These are phyloP conservation scores for Xylariomycetidae sp. DNA, from an alignment of 2,329 filamentous ascomycete species.

Conservation along the genomic window DNA sequence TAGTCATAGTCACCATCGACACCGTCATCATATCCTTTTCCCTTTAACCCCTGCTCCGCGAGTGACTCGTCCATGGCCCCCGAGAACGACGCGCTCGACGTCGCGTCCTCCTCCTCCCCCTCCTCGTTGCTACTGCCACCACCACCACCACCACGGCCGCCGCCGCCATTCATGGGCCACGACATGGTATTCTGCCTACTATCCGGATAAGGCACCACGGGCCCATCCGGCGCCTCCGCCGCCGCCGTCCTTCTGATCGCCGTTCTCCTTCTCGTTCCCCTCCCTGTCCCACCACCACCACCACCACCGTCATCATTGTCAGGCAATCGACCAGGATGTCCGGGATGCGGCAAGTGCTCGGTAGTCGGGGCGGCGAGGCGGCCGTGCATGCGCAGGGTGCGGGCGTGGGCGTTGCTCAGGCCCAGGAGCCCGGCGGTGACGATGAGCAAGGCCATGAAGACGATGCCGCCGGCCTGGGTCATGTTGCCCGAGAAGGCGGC, in stretches of 20 bases:
- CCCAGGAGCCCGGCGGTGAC: conserved; percentile 49
- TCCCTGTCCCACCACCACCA: background rate
- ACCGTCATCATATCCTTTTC: too few species aligned
- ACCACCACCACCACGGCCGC: too few species aligned
- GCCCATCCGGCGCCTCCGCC: background rate
- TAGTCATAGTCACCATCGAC: too few species aligned
- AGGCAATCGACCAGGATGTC: too few species aligned
- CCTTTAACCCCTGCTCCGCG: too few species aligned
- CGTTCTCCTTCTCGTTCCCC: too few species aligned
- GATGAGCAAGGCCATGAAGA: conserved; percentile 47
- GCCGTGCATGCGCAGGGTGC: conserved; percentile 46
- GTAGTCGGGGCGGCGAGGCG: conserved; percentile 35
- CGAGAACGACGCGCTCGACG: conserved; percentile 20
- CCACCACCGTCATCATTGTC: background rate
- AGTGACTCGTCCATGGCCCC: conserved; percentile 20
- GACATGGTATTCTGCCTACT: conserved; percentile 16
- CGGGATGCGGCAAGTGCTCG: conserved; percentile 18
- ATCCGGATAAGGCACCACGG: conserved; percentile 16
- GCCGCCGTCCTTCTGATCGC: background rate
- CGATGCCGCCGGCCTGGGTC: conserved; percentile 45
- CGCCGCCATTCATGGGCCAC: too few species aligned
- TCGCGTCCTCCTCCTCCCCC: conserved; percentile 6
- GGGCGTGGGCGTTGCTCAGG: conserved; percentile 47
- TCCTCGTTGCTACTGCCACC: too few species aligned
- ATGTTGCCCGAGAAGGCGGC: conserved; percentile 53